Evolutionary conservation across 2,329 filamentous ascomycete genomes (phyloP), one percentile per base, ranked within the genome.

Genomic region (Dactylonectria estremocensis): DNA sequence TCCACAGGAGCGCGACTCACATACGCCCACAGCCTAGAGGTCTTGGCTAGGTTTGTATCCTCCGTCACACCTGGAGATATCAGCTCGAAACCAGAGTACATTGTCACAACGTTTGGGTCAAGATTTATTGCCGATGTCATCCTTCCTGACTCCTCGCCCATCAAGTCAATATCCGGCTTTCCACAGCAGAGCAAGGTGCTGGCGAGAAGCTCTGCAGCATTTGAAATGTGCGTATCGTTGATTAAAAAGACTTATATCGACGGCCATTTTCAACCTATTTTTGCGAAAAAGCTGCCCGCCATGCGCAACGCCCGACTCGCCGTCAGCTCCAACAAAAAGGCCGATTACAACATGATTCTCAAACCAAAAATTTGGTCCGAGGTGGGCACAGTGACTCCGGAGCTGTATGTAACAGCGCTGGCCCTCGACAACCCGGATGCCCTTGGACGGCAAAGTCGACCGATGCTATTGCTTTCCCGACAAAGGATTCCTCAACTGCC

Each of bases 241-340:
- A 85, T 91, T 54, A 85, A 89, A 66, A 86, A 87, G 60, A 88
- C 88, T 2, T 90, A 92, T 67, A 84, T 99, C 5, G 89, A 98
- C 76, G 87, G 90, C 1, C 84, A 94, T 77, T 85, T 98, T 2
- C 87, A 93, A 62, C 93, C 96, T 0, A 88, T 88, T 0, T 93
- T 93, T 67, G 85, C 86, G 20, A 95, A 92, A 76, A 85, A 87
- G 45, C 84, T 96, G 0, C 95, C 94, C 3, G 86, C 84, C 0
- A 95, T 97, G 92, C 88, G 93, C n/a, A 98, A 98, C 78, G 95
- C 95, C 2, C 88, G 90, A 0, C 83, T 98, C 5, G 95, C 95
- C 0, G 86, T 98, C n/a, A 92, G 90, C 69, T 90, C 90, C 24
- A 95, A 94, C 76, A 94, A 93, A 77, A 90, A 87, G 54, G 88